Evolutionary conservation across 352 stramenopile species (phyloP), one percentile per base, ranked within the genome.

Genomic region (Phytopythium helicoides): DNA sequence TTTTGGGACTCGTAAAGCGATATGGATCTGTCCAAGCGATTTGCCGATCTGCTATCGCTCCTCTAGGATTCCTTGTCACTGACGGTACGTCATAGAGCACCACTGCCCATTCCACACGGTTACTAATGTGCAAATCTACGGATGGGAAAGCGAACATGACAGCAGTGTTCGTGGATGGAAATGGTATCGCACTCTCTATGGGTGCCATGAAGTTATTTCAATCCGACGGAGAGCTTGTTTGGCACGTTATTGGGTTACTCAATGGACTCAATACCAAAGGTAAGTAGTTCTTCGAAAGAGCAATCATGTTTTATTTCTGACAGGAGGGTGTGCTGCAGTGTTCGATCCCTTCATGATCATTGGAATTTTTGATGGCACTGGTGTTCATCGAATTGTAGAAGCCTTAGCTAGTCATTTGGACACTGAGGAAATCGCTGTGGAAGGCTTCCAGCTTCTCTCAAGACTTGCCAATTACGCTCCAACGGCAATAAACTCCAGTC

Each of bases 351-450:
- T 58, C 18, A 25, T 87, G 37, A 67, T 92, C 47, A 66, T 71
- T 37, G 56, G 61, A 6, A 73, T 82, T 26, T 76, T 73, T 40
- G 54, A 64, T 9, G 76, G 77, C 48, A 71, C 72, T n/a, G 76
- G 81, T n/a, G 71, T 92, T 33, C 58, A 66, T 14, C 58, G 71
- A 0, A 66, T 89, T 23, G 81, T 89, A 16, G 78, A 87, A 51
- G 78, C 74, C 0, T 58, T 92, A n/a, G 76, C 81, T 8, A 65
- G 55, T 7, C 81, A 92, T 58, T 42, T 92, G 16, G 76, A 88
- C 52, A 87, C 80, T 0, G 81, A 89, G 39, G 81, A 92, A 44
- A 80, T 92, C 40, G 75, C 70, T 0, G 72, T 92, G 7, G 81
- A 92, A 57, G 78, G 81, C 1, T 88, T 92, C 36, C 81, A 86